Evolutionary conservation across 2,329 filamentous ascomycete species (phyloP), one percentile per base, ranked within the genome.

Genomic region (Sordariomycetes sp.): DNA sequence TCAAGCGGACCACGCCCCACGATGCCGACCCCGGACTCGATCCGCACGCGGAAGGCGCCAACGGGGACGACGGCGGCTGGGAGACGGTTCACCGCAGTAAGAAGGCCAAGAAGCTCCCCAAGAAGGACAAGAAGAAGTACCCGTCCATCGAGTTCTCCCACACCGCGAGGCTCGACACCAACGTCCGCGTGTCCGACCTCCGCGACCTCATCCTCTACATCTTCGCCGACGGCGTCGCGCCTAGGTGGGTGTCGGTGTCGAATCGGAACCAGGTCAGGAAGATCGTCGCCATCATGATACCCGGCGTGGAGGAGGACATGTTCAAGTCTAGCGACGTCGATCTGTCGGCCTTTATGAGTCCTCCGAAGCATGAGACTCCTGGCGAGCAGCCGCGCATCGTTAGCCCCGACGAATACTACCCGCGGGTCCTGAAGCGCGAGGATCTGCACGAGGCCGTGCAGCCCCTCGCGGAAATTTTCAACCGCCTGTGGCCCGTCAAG

Each of bases 221-320:
- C 59, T 80, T 86, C 59, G 81, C 84, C 60, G 83, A 87, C 65
- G 84, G 83, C 13, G 65, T 76, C 1, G 77, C 80, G 2, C 84
- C 84, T 15, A 80, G 84, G 63, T 87, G 84, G 81, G 75, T 87
- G 52, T 76, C 78, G 52, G 76, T 87, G 54, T 74, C 74, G 59
- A 78, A 87, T 64, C 76, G 84, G 52, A 78, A 80, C 6, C 76
- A 83, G 59, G 83, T 87, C 63, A 75, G 82, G 61, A 95, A 94
- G 71, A 86, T 95, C 34, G 91, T 97, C 34, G 81, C 89, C 48
- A 74, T 99, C 62, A 92, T 96, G 87, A 84, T 96, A 12, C 94
- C 94, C 12, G 94, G 94, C 0, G 73, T 99, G 25, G 92, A 97
- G 67, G 81, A 89, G 65, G 87, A 84, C 61, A 94, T 97, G 87